Evolutionary conservation across 2,329 filamentous ascomycete species (phyloP).

Genomic region (Leptographium wingfieldii): DNA sequence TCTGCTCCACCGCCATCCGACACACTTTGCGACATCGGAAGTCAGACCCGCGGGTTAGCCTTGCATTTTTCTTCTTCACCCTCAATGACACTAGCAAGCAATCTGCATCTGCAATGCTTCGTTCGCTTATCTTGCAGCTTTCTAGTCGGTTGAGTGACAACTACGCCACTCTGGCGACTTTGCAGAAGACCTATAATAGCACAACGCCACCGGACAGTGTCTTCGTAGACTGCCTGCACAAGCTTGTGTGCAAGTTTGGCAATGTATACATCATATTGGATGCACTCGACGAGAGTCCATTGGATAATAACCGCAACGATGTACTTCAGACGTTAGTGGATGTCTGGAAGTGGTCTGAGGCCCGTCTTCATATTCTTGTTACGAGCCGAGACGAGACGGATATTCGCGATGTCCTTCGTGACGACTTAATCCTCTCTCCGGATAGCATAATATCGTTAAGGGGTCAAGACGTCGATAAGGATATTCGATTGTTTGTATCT

Average conservation of each 20-base stretch:
- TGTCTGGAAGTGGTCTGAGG: constrained; percentile 14
- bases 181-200: constrained; percentile 7
- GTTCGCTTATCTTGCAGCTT: constrained; percentile 22
- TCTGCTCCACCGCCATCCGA: constrained; percentile 24
- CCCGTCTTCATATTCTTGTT: constrained; percentile 18
- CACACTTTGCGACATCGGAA: constrained; percentile 12
- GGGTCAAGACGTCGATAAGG: constrained; percentile 13
- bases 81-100: constrained; percentile 24
- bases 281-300: constrained; percentile 24
- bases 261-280: constrained; percentile 24
- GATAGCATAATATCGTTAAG: constrained; percentile 14
- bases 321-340: constrained; percentile 17
- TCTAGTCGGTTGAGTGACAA: constrained; percentile 15
- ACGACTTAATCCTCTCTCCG: not conserved
- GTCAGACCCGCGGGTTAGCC: constrained; percentile 14
- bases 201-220: constrained; percentile 7
- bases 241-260: constrained; percentile 16
- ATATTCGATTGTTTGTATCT: constrained; percentile 18
- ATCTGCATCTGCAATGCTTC: constrained; percentile 18
- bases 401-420: constrained; percentile 16
- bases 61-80: constrained; percentile 28
- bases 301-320: constrained; percentile 14
- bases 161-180: constrained; percentile 9
- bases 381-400: constrained; percentile 22
- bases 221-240: constrained; percentile 13